Conservation (phyloP, 2,329 filamentous ascomycete species). For the Chrysoporthe austroafricana region DNA sequence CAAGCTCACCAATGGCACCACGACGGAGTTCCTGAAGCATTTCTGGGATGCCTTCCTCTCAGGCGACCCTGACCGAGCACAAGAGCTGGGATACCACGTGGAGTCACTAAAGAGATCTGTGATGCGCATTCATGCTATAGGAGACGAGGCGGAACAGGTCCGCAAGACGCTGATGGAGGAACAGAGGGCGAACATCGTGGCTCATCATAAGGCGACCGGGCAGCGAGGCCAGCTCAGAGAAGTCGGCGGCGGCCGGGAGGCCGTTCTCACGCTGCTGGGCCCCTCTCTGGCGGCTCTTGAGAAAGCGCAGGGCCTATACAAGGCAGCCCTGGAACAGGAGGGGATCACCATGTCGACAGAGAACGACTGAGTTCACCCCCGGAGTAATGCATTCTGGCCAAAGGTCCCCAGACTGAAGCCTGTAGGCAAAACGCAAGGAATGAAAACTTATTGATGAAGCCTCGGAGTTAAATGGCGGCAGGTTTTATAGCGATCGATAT, state of each 20-base stretch:
- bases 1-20: conserved; percentile 81
- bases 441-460: not conserved
- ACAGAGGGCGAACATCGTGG: conserved; percentile 71
- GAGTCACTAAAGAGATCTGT: conserved; percentile 80
- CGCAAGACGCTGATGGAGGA: conserved; percentile 68
- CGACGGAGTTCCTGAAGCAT: conserved; percentile 93
- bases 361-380: conserved; percentile 18
- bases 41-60: conserved; percentile 95
- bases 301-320: conserved; percentile 72
- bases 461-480: not conserved
- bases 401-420: too few relatives aligned
- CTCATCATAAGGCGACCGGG: conserved; percentile 72
- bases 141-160: conserved; percentile 76
- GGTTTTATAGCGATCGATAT: not conserved
- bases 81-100: conserved; percentile 79
- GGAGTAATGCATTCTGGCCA: not conserved
- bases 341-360: conserved; percentile 39
- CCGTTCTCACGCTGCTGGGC: conserved; percentile 75
- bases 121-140: conserved; percentile 79
- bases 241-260: conserved; percentile 74
- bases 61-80: conserved; percentile 78
- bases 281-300: conserved; percentile 74
- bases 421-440: too few relatives aligned
- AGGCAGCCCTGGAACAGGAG: conserved; percentile 70
- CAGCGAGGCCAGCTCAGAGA: conserved; percentile 74